phyloP scores from a whole-genome alignment of 192 early-diverging fungal genomes.

The Kappamyces sp. region DNA sequence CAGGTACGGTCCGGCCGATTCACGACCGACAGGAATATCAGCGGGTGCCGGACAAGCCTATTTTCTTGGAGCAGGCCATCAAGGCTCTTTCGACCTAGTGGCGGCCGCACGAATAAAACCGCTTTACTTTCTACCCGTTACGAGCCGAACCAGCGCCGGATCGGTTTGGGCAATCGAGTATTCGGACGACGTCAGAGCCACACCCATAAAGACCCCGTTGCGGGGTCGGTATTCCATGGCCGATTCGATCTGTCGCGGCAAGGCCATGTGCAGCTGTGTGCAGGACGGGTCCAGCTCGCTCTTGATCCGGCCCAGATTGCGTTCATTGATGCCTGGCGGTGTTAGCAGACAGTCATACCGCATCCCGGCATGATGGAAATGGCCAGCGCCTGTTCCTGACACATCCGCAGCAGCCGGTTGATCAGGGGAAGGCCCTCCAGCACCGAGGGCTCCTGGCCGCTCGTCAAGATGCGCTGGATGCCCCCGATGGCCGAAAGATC shows the following conservation, averaged over 20 bases:
- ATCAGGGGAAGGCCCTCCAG: constrained; percentile 52
- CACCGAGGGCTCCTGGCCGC: constrained; percentile 52
- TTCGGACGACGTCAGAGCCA: constrained; percentile 31
- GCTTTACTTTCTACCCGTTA: constrained; percentile 19
- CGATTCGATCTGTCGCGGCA: constrained; percentile 27
- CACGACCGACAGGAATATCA: neutral
- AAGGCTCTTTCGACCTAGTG: constrained; percentile 3
- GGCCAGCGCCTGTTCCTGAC: constrained; percentile 45
- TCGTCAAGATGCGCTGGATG: constrained; percentile 59
- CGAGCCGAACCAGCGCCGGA: constrained; percentile 22
- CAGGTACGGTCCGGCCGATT: neutral
- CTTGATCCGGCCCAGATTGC: constrained; percentile 50
- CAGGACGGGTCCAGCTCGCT: constrained; percentile 30
- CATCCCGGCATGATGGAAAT: constrained; percentile 54
- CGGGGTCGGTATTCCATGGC: constrained; percentile 38
- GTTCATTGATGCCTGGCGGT: constrained; percentile 17
- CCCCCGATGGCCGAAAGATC: constrained; percentile 53
- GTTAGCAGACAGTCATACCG: neutral
- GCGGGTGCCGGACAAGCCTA: neutral
- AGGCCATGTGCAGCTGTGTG: constrained; percentile 54
- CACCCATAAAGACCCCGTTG: constrained; percentile 41
- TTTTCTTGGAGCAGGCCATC: neutral
- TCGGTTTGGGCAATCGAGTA: constrained; percentile 34
- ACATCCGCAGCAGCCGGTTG: constrained; percentile 28
- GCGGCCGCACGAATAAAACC: neutral